Percentiles rank a stretch among this genome's conserved stretches.
phyloP scores from a whole-genome alignment of 257 asterid genomes.

The Nicotiana benthamiana region DNA sequence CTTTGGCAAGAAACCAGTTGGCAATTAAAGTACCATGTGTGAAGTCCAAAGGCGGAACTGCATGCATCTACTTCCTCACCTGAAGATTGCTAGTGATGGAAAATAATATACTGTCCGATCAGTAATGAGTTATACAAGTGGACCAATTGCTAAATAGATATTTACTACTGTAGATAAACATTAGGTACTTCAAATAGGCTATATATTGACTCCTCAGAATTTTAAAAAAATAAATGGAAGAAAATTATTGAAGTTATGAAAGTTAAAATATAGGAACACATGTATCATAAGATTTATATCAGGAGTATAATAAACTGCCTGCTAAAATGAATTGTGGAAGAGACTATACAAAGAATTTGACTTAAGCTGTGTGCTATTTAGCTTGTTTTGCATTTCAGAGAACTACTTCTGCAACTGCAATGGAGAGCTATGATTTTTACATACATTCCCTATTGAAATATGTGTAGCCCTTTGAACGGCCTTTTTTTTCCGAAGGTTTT shows the following conservation, averaged over 20 bases:
- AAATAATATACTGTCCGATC: background rate
- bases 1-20: background rate
- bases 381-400: constrained; percentile 1
- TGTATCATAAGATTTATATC: background rate
- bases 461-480: background rate
- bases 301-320: background rate
- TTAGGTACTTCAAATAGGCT: background rate
- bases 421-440: background rate
- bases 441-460: background rate
- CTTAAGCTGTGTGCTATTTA: background rate
- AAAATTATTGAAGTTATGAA: background rate
- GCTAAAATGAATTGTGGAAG: background rate
- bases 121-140: background rate
- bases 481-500: background rate
- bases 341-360: background rate
- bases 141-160: background rate
- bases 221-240: background rate
- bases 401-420: background rate
- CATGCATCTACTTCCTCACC: background rate
- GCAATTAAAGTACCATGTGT: background rate
- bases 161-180: background rate
- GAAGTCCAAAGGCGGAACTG: background rate
- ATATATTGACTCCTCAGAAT: background rate
- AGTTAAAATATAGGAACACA: background rate
- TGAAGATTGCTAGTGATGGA: background rate